Conservation (phyloP, 2,329 filamentous ascomycete genomes). For the Myriosclerotinia curreyana region DNA sequence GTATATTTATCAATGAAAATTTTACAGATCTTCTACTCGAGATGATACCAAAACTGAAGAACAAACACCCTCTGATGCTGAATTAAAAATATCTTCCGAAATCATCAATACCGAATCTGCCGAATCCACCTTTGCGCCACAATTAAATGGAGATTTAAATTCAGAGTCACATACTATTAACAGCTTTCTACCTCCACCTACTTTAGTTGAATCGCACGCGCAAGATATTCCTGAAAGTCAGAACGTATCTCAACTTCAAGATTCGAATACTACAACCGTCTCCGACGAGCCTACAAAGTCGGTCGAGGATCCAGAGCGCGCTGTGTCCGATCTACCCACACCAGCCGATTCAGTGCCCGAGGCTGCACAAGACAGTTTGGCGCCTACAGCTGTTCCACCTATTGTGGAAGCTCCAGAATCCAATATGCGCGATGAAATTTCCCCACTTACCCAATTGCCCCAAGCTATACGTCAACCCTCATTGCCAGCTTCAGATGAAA, state of each 20-base stretch:
- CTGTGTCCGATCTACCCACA: slow-evolving; percentile 20
- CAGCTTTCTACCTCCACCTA: neutral
- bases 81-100: slow-evolving; percentile 14
- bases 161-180: slow-evolving; percentile 1
- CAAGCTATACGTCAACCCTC: slow-evolving; percentile 6
- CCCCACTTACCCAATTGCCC: slow-evolving; percentile 22
- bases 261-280: slow-evolving; percentile 27
- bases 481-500: slow-evolving; percentile 15
- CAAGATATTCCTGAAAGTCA: slow-evolving; percentile 16
- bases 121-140: neutral
- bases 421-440: slow-evolving; percentile 34
- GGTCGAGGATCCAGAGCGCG: slow-evolving; percentile 4
- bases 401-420: slow-evolving; percentile 38
- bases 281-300: slow-evolving; percentile 1
- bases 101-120: slow-evolving; percentile 3
- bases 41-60: slow-evolving; percentile 33
- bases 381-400: slow-evolving; percentile 35
- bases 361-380: slow-evolving; percentile 29
- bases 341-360: slow-evolving; percentile 31
- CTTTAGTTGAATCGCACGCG: slow-evolving; percentile 15
- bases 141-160: neutral
- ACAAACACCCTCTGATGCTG: slow-evolving; percentile 9
- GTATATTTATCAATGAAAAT: slow-evolving; percentile 39
- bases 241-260: slow-evolving; percentile 15
- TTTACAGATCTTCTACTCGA: slow-evolving; percentile 36